Percentiles rank a stretch among this genome's conserved stretches.
Evolutionary conservation across 2,329 filamentous ascomycete genomes (phyloP).

Genomic region (Lizonia empirigonia): DNA sequence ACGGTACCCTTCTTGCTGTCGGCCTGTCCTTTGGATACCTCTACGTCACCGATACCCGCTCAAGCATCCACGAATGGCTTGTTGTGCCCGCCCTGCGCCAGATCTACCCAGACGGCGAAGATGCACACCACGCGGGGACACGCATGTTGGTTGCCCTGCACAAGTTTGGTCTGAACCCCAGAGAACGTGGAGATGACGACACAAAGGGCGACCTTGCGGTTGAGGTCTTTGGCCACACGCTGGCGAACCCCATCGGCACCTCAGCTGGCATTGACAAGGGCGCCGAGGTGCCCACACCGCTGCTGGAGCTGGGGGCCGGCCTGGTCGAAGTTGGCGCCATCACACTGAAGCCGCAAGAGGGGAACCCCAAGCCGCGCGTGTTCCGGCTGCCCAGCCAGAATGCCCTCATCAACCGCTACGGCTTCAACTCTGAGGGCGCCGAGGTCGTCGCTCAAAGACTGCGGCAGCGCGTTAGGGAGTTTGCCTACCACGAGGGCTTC

Average conservation of each 20-base stretch:
- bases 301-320: conserved; percentile 83
- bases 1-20: conserved; percentile 61
- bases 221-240: conserved; percentile 74
- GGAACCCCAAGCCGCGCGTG: conserved; percentile 85
- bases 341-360: conserved; percentile 83
- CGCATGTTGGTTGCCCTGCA: conserved; percentile 73
- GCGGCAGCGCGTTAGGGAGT: conserved; percentile 76
- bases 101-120: conserved; percentile 78
- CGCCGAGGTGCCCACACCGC: conserved; percentile 81
- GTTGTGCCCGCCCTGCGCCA: conserved; percentile 67
- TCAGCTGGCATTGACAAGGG: conserved; percentile 97
- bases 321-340: conserved; percentile 92
- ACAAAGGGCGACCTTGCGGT: conserved; percentile 60
- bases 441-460: conserved; percentile 82
- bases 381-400: conserved; percentile 85
- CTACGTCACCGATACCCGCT: conserved; percentile 61
- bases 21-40: conserved; percentile 54
- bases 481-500: conserved; percentile 72
- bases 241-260: conserved; percentile 89
- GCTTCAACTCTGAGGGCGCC: conserved; percentile 88
- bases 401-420: conserved; percentile 93
- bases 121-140: conserved; percentile 85
- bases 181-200: conserved; percentile 73
- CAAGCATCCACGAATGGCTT: conserved; percentile 59
- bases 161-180: conserved; percentile 74